A percentile compares a stretch with the other conserved stretches of the same genome.
Conservation (phyloP, 805 yeast species). For the Candida corydali region DNA sequence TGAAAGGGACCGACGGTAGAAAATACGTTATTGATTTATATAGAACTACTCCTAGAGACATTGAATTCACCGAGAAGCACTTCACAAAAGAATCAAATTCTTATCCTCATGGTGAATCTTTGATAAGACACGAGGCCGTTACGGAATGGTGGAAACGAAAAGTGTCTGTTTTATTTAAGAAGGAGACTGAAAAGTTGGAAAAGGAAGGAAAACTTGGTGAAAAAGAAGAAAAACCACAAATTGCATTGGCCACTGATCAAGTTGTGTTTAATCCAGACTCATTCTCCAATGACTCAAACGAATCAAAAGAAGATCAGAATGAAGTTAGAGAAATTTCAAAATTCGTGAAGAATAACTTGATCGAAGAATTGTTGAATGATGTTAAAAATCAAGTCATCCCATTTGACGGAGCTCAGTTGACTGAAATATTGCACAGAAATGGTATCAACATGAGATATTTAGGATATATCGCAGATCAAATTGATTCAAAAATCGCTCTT, state of each 20-base stretch:
- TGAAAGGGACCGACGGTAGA: slow-evolving; percentile 80
- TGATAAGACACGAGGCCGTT: slow-evolving; percentile 82
- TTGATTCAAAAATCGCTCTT: slow-evolving; percentile 17
- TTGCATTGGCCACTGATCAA: slow-evolving; percentile 48
- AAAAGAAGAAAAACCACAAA: slow-evolving; percentile 42
- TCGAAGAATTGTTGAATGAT: slow-evolving; percentile 60
- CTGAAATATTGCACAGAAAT: slow-evolving; percentile 61
- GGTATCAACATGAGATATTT: slow-evolving; percentile 91
- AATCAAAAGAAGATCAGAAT: slow-evolving; percentile 48
- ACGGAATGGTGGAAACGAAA: slow-evolving; percentile 84
- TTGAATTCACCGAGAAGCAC: slow-evolving; percentile 64
- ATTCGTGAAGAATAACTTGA: slow-evolving; percentile 53
- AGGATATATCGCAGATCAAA: slow-evolving; percentile 52
- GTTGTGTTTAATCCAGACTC: slow-evolving; percentile 80
- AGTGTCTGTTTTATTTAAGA: slow-evolving; percentile 49
- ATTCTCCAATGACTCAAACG: slow-evolving; percentile 40
- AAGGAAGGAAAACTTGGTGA: slow-evolving; percentile 27
- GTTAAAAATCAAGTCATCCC: slow-evolving; percentile 60
- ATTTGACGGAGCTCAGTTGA: slow-evolving; percentile 75
- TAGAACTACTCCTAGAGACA: slow-evolving; percentile 81
- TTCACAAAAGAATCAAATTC: slow-evolving; percentile 31
- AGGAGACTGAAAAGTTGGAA: slow-evolving; percentile 46
- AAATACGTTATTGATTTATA: slow-evolving; percentile 80
- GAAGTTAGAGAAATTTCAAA: slow-evolving; percentile 68
- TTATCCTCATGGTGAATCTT: slow-evolving; percentile 80